Base-by-base conservation (phyloP, 2,329 filamentous ascomycete species). In the Celoporthe dispersa region DNA sequence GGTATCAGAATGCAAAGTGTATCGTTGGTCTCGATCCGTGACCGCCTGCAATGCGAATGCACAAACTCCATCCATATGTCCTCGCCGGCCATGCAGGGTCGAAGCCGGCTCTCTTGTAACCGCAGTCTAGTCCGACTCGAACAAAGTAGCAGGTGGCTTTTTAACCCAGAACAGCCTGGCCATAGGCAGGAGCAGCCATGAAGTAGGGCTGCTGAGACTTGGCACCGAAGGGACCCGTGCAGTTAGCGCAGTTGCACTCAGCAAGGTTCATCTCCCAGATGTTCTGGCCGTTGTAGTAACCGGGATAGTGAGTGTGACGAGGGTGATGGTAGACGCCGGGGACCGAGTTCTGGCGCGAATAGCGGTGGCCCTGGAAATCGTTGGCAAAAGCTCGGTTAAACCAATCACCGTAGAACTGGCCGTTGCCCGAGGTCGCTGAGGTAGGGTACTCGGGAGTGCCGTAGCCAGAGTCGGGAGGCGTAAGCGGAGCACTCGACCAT, bases 381-480 rank as follows among this genome's bases (percentile, higher is more conserved):
- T 76, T 77, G 8, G 75, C 73, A 3, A 80, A 73, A 2, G 79
- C 80, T 9, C 81, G 77, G 73, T 81, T 79, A 71, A 89, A 88
- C 85, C 85, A 89, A 59, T 89, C 87, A 14, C 71, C 70, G 35
- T 86, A 85, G 77, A 89, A 89, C 48, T 82, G 85, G 31, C 83
- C 80, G 68, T 88, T 88, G 73, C 83, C 82, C 0, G 86, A 85
- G 0, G 86, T 82, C 4, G 87, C 85, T 57, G 87, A 88, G 77
- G 85, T 84, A 64, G 82, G 80, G 72, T 88, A 87, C 74, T 89
- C 87, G 5, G 87, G 87, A 0, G 87, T 90, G 59, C 87, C 86
- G 69, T 89, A 89, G 7, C 87, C 87, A 28, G 87, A 89, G 72
- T 89, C 87, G 1, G 87, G 87, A 2, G 87, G 87, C 0, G 87